Evolutionary conservation across 331 rosid genomes (phyloP).

Genomic region (Quercus tomentella): DNA sequence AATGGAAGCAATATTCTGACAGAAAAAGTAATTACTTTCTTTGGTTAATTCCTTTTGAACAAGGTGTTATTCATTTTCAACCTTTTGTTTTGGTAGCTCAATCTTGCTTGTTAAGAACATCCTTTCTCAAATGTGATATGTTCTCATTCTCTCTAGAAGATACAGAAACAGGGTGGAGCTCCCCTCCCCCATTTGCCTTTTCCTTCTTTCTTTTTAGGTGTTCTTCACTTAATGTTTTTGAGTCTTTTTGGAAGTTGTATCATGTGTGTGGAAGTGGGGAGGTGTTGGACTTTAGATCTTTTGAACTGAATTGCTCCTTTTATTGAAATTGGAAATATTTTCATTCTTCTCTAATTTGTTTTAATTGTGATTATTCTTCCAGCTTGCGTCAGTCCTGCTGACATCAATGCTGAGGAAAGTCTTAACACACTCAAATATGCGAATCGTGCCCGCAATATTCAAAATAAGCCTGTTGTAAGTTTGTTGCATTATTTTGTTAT

Average conservation of each 20-base stretch:
- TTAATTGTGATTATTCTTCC: slow-evolving; percentile 26
- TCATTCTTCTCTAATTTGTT: slow-evolving; percentile 23
- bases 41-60: slow-evolving; percentile 6
- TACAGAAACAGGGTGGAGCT: background rate
- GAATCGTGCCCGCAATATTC: slow-evolving; percentile 90
- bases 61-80: slow-evolving; percentile 10
- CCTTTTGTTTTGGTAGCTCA: slow-evolving; percentile 2
- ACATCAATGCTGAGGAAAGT: slow-evolving; percentile 75
- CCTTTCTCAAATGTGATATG: background rate
- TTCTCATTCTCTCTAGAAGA: background rate
- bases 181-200: background rate
- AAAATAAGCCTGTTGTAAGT: slow-evolving; percentile 81
- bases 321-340: background rate
- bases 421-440: slow-evolving; percentile 84
- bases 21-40: background rate
- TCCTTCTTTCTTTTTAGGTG: background rate
- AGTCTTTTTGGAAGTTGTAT: background rate
- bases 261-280: background rate
- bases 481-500: slow-evolving; percentile 15
- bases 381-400: slow-evolving; percentile 91
- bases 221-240: background rate
- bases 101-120: slow-evolving; percentile 1
- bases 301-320: background rate
- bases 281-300: background rate
- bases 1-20: slow-evolving; percentile 10